Base-by-base conservation (phyloP, 2,329 filamentous ascomycete genomes). In the Oidium heveae region DNA sequence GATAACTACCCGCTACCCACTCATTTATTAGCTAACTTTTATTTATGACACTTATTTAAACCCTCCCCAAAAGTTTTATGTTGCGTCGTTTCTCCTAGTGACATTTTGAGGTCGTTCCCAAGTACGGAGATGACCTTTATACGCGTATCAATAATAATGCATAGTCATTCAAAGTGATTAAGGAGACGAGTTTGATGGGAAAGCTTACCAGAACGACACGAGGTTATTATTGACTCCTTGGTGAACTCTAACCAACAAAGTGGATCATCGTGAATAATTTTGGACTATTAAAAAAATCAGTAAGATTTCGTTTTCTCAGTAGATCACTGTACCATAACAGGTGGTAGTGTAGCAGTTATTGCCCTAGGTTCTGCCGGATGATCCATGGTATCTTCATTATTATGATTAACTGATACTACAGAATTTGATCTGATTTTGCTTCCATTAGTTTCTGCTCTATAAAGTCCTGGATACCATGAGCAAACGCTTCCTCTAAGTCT, bases 211-310 rank as follows among this genome's bases (percentile, higher is more conserved):
- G 81, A 84, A 65, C 86, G 84, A 69, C 87, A 95, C 60, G 86
- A 86, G 37, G 87, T 95, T 63, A 96, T 80, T 60, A 98, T 94
- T 58, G 83, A 83, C 62, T 94, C 82, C 65, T 95, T 83, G 55
- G 89, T 88, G 63, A 98, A 98, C n/a, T 81, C 84, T 41, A 98
- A 69, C 82, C 88, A 94, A 66, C 79, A 85, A 49, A 94, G 72
- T 54, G 88, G 87, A 67, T 96, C 86, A 57, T 81, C 78, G 66
- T 94, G 87, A 37, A 94, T 79, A 13, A 76, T 72, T 67, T 94
- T 95, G 51, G 83, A 77, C 86, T 88, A 62, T 28, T 57, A n/a
- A 52, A 47, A 22, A 44, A 46, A 49, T 63, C 56, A 64, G 60
- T 52, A 51, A 28, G 34, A 7, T 56, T 64, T 28, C 60, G 56